These are phyloP conservation scores for Coemansia sp. DNA, from an alignment of 192 early-diverging fungal species.

Conservation along the genomic window DNA sequence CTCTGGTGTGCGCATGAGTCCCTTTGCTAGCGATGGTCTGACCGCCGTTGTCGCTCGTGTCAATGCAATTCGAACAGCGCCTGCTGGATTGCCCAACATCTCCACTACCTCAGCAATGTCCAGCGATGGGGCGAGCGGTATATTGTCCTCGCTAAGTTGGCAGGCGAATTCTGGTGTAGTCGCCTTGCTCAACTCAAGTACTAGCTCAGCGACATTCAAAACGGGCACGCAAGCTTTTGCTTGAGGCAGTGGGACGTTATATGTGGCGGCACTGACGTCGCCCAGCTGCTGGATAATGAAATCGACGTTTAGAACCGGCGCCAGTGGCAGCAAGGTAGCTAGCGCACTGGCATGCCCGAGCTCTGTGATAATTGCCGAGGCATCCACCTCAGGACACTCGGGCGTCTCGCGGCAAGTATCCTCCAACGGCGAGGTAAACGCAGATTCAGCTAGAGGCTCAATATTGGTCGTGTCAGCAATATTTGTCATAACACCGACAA, in stretches of 20 bases:
- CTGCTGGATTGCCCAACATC: neutral
- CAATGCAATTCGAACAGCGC: neutral
- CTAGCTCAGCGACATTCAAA: neutral
- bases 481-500: neutral
- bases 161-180: neutral
- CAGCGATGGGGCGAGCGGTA: neutral
- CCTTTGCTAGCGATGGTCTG: conserved; percentile 4
- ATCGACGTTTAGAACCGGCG: neutral
- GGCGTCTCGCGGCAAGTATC: neutral
- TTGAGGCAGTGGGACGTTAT: neutral
- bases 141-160: neutral
- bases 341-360: neutral
- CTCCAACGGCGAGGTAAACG: neutral
- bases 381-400: neutral
- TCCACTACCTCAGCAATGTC: conserved; percentile 6
- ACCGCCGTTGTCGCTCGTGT: neutral
- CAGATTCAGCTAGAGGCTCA: neutral
- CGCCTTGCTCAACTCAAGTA: neutral
- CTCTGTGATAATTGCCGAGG: neutral
- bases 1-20: conserved; percentile 6
- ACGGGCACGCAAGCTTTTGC: neutral
- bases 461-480: neutral
- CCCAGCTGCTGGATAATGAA: neutral
- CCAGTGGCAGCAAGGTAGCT: neutral
- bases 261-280: neutral